A percentile compares a stretch with the other conserved stretches of the same genome.
These are phyloP conservation scores for Chrysanthemum makinoi DNA, from an alignment of 129 eudicot genomes.

Conservation along the genomic window DNA sequence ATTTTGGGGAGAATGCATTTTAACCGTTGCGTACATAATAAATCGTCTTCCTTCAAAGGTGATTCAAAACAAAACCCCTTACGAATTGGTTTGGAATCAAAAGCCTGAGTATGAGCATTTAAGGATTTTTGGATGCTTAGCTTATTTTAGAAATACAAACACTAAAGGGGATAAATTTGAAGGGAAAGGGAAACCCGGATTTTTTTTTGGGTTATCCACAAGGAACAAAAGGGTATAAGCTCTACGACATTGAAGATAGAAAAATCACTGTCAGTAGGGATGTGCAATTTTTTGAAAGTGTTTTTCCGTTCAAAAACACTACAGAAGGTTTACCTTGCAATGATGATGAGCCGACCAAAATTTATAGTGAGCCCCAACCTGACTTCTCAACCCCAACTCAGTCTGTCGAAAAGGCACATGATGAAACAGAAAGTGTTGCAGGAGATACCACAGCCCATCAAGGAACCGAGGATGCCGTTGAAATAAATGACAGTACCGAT, in stretches of 20 bases:
- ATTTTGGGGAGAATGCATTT: not conserved
- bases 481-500: too few species aligned
- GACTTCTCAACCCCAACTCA: too few species aligned
- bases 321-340: not conserved
- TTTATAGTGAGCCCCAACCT: too few species aligned
- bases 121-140: not conserved
- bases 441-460: too few species aligned
- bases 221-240: not conserved
- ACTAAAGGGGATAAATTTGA: not conserved
- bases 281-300: not conserved
- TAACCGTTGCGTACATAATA: not conserved
- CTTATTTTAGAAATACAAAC: not conserved
- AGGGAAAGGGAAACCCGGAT: not conserved
- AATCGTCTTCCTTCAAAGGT: not conserved
- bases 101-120: not conserved
- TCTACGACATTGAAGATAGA: not conserved
- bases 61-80: not conserved
- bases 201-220: not conserved
- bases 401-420: too few species aligned
- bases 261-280: not conserved
- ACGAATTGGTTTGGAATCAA: not conserved
- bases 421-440: too few species aligned
- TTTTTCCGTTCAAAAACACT: not conserved
- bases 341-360: not conserved
- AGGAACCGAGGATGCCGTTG: too few species aligned